These are phyloP conservation scores for Plasmodium knowlesi DNA, from an alignment of 169 alveolate genomes.

Conservation along the genomic window DNA sequence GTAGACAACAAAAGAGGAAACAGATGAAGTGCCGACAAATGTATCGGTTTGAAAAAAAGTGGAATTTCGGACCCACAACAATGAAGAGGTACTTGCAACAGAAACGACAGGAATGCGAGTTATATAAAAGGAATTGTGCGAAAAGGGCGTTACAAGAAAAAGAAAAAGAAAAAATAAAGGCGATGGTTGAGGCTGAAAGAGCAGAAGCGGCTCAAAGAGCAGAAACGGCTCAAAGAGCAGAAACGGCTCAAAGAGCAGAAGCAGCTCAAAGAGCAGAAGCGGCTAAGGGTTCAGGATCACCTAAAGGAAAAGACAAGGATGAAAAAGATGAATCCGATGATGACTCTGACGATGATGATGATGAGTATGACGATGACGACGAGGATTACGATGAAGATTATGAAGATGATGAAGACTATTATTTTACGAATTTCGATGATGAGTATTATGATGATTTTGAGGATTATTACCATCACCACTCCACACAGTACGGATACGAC, in stretches of 20 bases:
- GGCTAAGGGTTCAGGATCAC: background rate
- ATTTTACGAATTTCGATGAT: background rate
- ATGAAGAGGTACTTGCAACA: background rate
- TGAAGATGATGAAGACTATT: background rate
- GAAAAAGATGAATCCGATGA: background rate
- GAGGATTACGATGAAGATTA: background rate
- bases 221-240: background rate
- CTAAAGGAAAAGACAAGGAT: background rate
- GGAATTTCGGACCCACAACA: slow-evolving; percentile 1
- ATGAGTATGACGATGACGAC: background rate
- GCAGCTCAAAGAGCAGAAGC: background rate
- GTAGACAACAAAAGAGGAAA: background rate
- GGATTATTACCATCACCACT: background rate
- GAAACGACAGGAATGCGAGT: background rate
- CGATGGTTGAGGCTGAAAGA: background rate
- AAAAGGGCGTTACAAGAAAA: background rate
- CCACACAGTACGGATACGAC: background rate
- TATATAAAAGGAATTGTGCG: background rate
- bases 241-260: background rate
- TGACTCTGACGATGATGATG: background rate
- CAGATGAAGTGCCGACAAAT: background rate
- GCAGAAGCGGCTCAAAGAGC: background rate
- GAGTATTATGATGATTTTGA: background rate
- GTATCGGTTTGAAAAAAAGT: background rate
- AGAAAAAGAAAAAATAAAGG: background rate